Evolutionary conservation across 208 protist species (phyloP), one percentile per base, ranked within the genome.

Genomic region (Angomonas ambiguus): DNA sequence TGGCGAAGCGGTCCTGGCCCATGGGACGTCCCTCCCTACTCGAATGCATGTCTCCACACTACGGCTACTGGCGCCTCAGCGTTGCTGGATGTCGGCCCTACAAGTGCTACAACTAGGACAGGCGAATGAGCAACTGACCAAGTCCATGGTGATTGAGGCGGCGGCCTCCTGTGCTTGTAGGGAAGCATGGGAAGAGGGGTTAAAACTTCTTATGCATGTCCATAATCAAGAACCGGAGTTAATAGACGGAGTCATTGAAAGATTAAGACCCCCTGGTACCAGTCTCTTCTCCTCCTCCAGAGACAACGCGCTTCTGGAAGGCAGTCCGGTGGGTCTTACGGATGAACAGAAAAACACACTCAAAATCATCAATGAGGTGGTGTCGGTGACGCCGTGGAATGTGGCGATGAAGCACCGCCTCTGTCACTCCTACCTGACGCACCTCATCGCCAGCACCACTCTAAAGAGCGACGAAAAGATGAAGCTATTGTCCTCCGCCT

Each of bases 361-460:
- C 24, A 42, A 34, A 0, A 74, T 91, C 20, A 49, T 95, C 28
- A 86, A 81, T 51, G 72, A 82, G 38, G 85, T 95, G 0, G 85
- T 93, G 1, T 59, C 72, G 0, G 62, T 61, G 16, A 76, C 85
- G 18, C 89, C 89, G 27, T 67, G 69, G 28, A 22, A 67, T 5
- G 76, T 85, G 22, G 85, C 83, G 3, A 31, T 90, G 53, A 58
- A 61, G 24, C 60, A 85, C 65, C 62, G 71, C 30, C 75, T 95
- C 53, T 92, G 86, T 66, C 51, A 62, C 20, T 93, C 86, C 5
- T 93, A 87, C 66, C 67, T 92, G 20, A 83, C 84, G 25, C 85
- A 95, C 62, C 69, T 95, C 20, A 69, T 79, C 2, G 86, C 83
- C 20, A 92, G 86, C 69, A 95, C 89, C 24, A 85, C 82, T 24